Base-by-base conservation (phyloP, 2,329 filamentous ascomycete genomes). In the Colletotrichum limetticola region DNA sequence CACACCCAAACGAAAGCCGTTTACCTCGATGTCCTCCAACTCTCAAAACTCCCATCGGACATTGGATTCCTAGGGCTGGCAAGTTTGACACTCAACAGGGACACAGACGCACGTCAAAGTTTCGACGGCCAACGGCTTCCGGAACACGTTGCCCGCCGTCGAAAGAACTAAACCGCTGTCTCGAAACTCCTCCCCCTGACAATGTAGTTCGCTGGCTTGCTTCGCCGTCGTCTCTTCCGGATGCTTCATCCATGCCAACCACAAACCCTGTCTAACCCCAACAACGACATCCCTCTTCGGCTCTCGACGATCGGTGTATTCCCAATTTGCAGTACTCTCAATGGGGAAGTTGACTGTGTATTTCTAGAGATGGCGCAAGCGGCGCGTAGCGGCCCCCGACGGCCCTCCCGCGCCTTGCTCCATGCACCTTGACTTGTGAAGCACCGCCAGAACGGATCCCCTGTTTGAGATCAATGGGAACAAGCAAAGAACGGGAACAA, bases 211-310 rank as follows among this genome's bases (percentile, higher is more conserved):
- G 12, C 26, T 59, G 35, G 66, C 66, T 68, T 24, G 55, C 55
- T 32, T 56, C 24, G 63, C 62, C 32, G 42, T 57, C 52, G 26
- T 63, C 58, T 63, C 65, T 68, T 59, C 69, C 65, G 46, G 22
- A 53, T 63, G 35, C 42, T 62, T 19, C 52, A 58, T 59, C 61
- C 61, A 61, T 62, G 46, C 57, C 42, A 49, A 19, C 16, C 6
- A 16, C 14, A 7, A 42, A 42, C 37, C 37, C 16, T 42, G 19
- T 3, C 62, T 30, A 63, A 32, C 42, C 65, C 52, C 63, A 35
- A 52, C 69, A 72, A 24, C 69, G 65, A 30, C 58, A 69, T 69
- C 69, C 55, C 70, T 61, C 59, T 19, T 56, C 53, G 7, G 19
- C 46, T 32, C 46, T 26, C 32, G 26, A 37, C 64, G 19, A 32